Evolutionary conservation across 164 flowering plant species (phyloP).

Genomic region (Stephania yunnanensis): DNA sequence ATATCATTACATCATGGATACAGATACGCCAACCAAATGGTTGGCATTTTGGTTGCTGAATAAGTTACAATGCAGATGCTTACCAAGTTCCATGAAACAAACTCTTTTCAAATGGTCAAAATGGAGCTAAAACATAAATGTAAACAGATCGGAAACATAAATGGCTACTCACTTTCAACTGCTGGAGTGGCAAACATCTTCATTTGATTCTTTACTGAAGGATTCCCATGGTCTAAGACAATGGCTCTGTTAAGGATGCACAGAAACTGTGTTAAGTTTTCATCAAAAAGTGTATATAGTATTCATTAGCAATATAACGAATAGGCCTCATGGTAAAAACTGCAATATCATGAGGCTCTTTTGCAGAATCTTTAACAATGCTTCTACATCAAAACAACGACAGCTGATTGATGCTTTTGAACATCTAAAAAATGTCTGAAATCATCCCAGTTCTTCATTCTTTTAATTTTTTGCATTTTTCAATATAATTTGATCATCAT

Average conservation of each 20-base stretch:
- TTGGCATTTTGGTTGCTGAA: neutral
- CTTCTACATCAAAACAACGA: neutral
- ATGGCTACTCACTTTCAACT: slow-evolving; percentile 25
- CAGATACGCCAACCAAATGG: neutral
- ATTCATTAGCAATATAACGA: neutral
- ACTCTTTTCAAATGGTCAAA: neutral
- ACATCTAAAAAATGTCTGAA: neutral
- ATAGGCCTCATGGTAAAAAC: neutral
- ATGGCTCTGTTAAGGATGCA: slow-evolving; percentile 57
- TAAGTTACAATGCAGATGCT: neutral
- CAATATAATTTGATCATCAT: neutral
- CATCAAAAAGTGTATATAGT: neutral
- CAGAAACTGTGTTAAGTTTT: slow-evolving; percentile 1
- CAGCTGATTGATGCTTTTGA: neutral
- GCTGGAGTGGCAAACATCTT: slow-evolving; percentile 64
- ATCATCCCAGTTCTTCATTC: neutral
- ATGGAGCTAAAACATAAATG: neutral
- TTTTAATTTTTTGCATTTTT: neutral
- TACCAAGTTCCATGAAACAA: neutral
- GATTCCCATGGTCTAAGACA: slow-evolving; percentile 73
- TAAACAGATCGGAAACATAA: neutral
- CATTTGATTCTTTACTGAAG: slow-evolving; percentile 66
- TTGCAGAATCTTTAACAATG: neutral
- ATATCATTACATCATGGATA: too few relatives aligned
- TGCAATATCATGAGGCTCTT: neutral